A percentile compares a stretch with the other conserved stretches of the same genome.
phyloP scores from a whole-genome alignment of 1,139 yeast genomes.

The Sugiyamaella xylanicola region DNA sequence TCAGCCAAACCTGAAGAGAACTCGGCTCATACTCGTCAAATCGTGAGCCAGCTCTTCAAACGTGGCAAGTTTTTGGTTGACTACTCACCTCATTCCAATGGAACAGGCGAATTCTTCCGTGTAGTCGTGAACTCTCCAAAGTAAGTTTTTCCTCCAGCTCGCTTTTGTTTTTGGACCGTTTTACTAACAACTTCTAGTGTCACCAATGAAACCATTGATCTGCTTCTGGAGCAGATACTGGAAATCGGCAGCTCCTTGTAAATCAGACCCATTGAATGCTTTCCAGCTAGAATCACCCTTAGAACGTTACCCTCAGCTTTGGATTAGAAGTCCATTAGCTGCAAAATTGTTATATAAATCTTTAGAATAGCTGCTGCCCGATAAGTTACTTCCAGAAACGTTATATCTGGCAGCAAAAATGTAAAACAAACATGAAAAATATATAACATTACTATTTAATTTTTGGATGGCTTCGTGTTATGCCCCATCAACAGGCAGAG shows the following conservation, averaged over 20 bases:
- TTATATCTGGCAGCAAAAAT: too few relatives aligned
- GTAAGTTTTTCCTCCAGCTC: too few relatives aligned
- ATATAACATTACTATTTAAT: too few relatives aligned
- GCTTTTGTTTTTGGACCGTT: too few relatives aligned
- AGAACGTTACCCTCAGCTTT: too few relatives aligned
- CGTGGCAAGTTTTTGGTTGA: slow-evolving; percentile 72
- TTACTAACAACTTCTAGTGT: slow-evolving; percentile 39
- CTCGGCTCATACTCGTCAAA: slow-evolving; percentile 62
- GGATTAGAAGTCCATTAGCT: too few relatives aligned
- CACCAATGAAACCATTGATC: slow-evolving; percentile 47
- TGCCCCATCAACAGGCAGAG: too few relatives aligned
- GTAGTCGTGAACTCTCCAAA: slow-evolving; percentile 81
- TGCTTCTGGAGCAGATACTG: slow-evolving; percentile 44
- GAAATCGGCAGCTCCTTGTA: slow-evolving; percentile 30
- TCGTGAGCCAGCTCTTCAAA: slow-evolving; percentile 63
- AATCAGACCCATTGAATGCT: neutral
- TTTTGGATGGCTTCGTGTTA: too few relatives aligned
- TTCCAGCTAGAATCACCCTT: neutral
- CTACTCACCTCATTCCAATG: slow-evolving; percentile 67
- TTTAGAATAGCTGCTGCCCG: too few relatives aligned
- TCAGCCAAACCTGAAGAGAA: slow-evolving; percentile 51
- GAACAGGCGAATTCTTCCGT: slow-evolving; percentile 77
- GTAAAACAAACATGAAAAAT: too few relatives aligned
- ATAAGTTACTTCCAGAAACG: too few relatives aligned
- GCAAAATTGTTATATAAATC: too few relatives aligned